These are phyloP conservation scores for Podaxis mareebaensis DNA, from an alignment of 768 basidiomycete species.

Conservation along the genomic window DNA sequence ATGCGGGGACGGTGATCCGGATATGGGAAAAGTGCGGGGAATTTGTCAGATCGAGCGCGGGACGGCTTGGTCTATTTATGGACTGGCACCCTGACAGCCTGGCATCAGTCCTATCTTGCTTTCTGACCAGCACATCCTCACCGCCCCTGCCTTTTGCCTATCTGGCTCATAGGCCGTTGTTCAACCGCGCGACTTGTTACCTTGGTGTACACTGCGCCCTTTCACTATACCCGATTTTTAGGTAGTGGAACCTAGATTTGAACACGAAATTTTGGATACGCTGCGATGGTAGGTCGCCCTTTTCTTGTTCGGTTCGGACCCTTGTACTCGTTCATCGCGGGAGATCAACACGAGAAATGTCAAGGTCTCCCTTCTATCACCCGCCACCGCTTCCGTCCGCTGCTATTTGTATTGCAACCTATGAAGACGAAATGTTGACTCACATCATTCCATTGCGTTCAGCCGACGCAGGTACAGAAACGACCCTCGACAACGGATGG, in stretches of 20 bases:
- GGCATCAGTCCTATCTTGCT: conserved; percentile 12
- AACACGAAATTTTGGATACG: neutral
- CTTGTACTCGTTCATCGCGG: neutral
- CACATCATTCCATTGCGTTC: conserved; percentile 10
- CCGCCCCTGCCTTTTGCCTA: conserved; percentile 5
- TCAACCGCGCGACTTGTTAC: neutral
- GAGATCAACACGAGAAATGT: neutral
- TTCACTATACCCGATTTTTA: neutral
- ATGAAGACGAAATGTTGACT: neutral
- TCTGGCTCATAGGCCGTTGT: neutral
- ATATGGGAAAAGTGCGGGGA: conserved; percentile 29
- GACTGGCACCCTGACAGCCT: conserved; percentile 16
- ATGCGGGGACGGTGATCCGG: conserved; percentile 15
- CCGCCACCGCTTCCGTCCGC: neutral
- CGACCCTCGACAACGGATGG: conserved; percentile 30
- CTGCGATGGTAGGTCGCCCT: conserved; percentile 13
- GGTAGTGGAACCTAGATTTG: neutral
- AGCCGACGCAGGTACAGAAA: conserved; percentile 39
- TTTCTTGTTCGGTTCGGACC: conserved; percentile 15
- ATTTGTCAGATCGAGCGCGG: conserved; percentile 26
- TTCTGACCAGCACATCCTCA: conserved; percentile 13
- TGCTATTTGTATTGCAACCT: neutral
- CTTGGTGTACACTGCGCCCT: neutral
- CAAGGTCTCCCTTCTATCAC: neutral
- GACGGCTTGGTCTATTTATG: conserved; percentile 16